A percentile compares a stretch with the other conserved stretches of the same genome.
phyloP scores from a whole-genome alignment of 2,329 filamentous ascomycete genomes.

The Cryoendolithus antarcticus region DNA sequence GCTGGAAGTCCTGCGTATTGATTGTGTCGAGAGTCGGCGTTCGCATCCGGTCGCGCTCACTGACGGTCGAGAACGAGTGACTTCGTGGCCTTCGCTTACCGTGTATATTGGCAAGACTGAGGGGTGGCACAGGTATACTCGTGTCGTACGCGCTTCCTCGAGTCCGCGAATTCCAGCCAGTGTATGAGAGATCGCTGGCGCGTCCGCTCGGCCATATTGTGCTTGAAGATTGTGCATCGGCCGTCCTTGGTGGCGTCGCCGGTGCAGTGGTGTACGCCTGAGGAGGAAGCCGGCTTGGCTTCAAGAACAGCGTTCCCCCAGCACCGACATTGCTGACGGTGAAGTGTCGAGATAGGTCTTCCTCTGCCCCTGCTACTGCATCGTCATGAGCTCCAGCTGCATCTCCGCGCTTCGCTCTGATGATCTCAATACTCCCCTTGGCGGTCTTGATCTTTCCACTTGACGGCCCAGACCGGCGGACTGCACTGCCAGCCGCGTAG shows the following conservation, averaged over 20 bases:
- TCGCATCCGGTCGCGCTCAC: constrained; percentile 47
- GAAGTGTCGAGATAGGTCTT: constrained; percentile 26
- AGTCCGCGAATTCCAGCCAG: not conserved
- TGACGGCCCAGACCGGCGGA: not conserved
- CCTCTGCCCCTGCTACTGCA: constrained; percentile 5
- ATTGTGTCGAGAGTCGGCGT: constrained; percentile 17
- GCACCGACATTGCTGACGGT: constrained; percentile 36
- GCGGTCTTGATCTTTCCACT: constrained; percentile 12
- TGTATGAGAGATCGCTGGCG: not conserved
- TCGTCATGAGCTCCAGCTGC: not conserved
- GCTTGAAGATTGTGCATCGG: constrained; percentile 8
- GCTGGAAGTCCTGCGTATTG: constrained; percentile 12
- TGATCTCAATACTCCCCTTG: constrained; percentile 12
- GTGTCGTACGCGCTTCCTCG: constrained; percentile 5
- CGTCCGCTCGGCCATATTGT: constrained; percentile 3
- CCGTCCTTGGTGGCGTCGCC: constrained; percentile 17
- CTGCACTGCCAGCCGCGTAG: too few relatives aligned
- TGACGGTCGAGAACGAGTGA: constrained; percentile 62
- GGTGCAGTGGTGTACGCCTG: constrained; percentile 13
- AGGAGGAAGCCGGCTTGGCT: constrained; percentile 23
- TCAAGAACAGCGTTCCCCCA: constrained; percentile 36
- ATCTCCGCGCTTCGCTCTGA: constrained; percentile 7
- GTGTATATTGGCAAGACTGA: constrained; percentile 13
- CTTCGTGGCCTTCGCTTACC: constrained; percentile 38
- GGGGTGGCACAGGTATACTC: constrained; percentile 10